phyloP scores from a whole-genome alignment of 1,139 yeast genomes.

The Wickerhamomyces sp. region DNA sequence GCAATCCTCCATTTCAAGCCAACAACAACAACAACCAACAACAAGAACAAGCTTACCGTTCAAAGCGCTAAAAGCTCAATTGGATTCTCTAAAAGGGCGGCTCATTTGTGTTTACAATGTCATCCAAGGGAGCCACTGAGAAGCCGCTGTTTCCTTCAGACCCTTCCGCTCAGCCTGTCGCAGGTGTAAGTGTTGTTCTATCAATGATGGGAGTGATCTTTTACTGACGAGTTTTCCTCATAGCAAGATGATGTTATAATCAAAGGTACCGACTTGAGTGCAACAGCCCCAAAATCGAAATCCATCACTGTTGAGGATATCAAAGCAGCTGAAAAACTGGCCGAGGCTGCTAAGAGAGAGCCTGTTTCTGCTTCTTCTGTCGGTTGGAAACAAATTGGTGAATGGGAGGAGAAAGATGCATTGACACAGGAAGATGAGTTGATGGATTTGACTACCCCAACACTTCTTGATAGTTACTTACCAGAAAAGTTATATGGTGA shows the following conservation, averaged over 20 bases:
- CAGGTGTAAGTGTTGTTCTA: background rate
- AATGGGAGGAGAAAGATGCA: slow-evolving; percentile 68
- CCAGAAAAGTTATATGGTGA: slow-evolving; percentile 81
- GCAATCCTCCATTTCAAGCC: background rate
- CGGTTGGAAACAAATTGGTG: slow-evolving; percentile 95
- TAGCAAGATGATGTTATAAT: slow-evolving; percentile 16
- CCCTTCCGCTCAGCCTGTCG: background rate
- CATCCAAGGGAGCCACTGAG: background rate
- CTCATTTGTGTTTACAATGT: background rate
- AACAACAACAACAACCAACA: background rate
- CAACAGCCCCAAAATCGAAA: slow-evolving; percentile 5
- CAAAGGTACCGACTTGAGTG: slow-evolving; percentile 5
- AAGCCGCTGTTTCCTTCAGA: background rate
- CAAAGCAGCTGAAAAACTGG: slow-evolving; percentile 26
- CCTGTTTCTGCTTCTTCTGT: slow-evolving; percentile 62
- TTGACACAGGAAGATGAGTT: slow-evolving; percentile 68
- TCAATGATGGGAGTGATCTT: too few relatives aligned
- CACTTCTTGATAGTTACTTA: slow-evolving; percentile 61
- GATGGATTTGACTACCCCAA: slow-evolving; percentile 60
- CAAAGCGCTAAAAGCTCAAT: too few relatives aligned
- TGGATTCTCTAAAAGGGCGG: too few relatives aligned
- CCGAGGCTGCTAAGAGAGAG: slow-evolving; percentile 40
- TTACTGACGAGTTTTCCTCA: background rate
- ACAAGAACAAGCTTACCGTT: background rate
- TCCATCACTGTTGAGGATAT: slow-evolving; percentile 13